A percentile compares a stretch with the other conserved stretches of the same genome.
These are phyloP conservation scores for Sclerotinia borealis DNA, from an alignment of 2,329 filamentous ascomycete species.

Conservation along the genomic window DNA sequence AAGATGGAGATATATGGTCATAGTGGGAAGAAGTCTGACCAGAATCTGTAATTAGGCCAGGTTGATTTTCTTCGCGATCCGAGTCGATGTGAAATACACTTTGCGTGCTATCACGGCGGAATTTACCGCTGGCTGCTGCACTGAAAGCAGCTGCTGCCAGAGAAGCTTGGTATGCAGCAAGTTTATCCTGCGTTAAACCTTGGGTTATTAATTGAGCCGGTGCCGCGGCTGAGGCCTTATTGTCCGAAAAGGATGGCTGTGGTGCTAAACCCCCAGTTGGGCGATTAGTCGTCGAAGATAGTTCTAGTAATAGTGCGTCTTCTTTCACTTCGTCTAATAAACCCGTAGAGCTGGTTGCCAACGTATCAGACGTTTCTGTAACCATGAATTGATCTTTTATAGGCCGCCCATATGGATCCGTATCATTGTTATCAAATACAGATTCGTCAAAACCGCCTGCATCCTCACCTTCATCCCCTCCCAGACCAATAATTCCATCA, in stretches of 20 bases:
- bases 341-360: slow-evolving; percentile 16
- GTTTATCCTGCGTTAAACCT: slow-evolving; percentile 47
- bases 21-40: slow-evolving; percentile 32
- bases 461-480: slow-evolving; percentile 40
- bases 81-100: slow-evolving; percentile 22
- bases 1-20: slow-evolving; percentile 31
- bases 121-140: slow-evolving; percentile 70
- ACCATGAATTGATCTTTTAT: slow-evolving; percentile 38
- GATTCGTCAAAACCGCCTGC: slow-evolving; percentile 62
- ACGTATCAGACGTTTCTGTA: slow-evolving; percentile 18
- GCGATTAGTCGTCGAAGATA: neutral
- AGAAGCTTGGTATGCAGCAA: slow-evolving; percentile 75
- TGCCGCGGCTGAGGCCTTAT: neutral
- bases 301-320: neutral
- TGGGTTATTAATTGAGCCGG: slow-evolving; percentile 17
- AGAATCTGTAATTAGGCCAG: slow-evolving; percentile 37
- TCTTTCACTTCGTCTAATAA: neutral
- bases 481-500: slow-evolving; percentile 59
- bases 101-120: slow-evolving; percentile 48
- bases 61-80: slow-evolving; percentile 29
- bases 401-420: slow-evolving; percentile 55
- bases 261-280: slow-evolving; percentile 18
- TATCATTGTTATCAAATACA: slow-evolving; percentile 64
- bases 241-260: slow-evolving; percentile 23
- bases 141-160: slow-evolving; percentile 75